A percentile compares a stretch with the other conserved stretches of the same genome.
These are phyloP conservation scores for Apiotrichum gamsii DNA, from an alignment of 1,284 basidiomycete genomes.

Conservation along the genomic window DNA sequence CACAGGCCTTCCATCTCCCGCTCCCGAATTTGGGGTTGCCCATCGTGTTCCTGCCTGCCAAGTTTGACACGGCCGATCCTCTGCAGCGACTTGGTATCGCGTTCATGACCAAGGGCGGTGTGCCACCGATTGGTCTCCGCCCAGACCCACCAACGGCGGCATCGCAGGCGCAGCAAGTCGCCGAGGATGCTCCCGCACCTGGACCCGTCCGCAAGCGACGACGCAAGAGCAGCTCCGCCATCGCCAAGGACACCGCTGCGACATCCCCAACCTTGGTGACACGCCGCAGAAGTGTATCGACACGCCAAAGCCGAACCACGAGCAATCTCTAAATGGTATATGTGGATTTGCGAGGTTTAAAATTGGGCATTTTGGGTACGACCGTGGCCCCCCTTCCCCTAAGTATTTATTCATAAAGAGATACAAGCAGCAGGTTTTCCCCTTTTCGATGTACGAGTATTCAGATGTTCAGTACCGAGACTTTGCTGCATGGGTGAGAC, in stretches of 20 bases:
- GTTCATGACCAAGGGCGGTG: slow-evolving; percentile 39
- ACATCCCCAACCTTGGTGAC: not conserved
- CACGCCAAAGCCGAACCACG: too few species aligned
- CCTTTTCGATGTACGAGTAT: too few species aligned
- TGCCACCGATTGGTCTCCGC: slow-evolving; percentile 10
- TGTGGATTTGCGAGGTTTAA: too few species aligned
- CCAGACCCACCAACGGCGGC: not conserved
- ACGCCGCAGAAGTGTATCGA: not conserved
- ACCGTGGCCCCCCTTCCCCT: too few species aligned
- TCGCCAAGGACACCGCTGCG: not conserved
- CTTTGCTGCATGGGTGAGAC: too few species aligned
- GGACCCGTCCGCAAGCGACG: slow-evolving; percentile 8
- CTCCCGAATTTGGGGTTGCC: slow-evolving; percentile 24
- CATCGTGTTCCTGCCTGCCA: slow-evolving; percentile 42
- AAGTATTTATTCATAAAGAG: too few species aligned
- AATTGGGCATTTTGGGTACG: too few species aligned
- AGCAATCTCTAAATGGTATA: too few species aligned
- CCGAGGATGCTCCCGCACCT: too few species aligned
- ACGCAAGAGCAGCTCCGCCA: slow-evolving; percentile 6
- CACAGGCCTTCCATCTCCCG: slow-evolving; percentile 39
- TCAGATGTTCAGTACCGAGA: too few species aligned
- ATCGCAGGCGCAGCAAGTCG: not conserved
- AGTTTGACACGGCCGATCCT: slow-evolving; percentile 40
- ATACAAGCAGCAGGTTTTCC: too few species aligned
- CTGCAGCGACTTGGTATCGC: slow-evolving; percentile 42